A percentile compares a stretch with the other conserved stretches of the same genome.
Evolutionary conservation across 768 basidiomycete genomes (phyloP).

Genomic region (Coprinopsis marcescibilis): DNA sequence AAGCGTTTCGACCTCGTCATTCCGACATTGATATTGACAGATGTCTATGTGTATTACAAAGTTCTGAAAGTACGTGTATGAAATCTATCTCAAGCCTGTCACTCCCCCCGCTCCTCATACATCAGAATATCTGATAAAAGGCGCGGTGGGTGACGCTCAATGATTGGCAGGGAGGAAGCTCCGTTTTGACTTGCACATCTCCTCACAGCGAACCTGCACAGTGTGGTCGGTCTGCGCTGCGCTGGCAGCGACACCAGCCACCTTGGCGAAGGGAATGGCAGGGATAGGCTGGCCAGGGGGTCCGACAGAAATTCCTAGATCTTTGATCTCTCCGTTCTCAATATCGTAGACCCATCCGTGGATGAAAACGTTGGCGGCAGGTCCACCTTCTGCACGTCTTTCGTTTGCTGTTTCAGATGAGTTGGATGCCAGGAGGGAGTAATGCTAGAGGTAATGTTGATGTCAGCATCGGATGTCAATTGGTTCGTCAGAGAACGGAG

Average conservation of each 20-base stretch:
- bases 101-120: neutral
- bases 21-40: too few relatives aligned
- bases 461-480: too few relatives aligned
- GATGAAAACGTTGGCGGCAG: conserved; percentile 23
- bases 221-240: neutral
- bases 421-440: conserved; percentile 12
- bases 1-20: too few relatives aligned
- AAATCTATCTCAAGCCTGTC: too few relatives aligned
- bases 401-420: neutral
- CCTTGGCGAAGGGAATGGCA: conserved; percentile 16
- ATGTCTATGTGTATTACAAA: too few relatives aligned
- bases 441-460: too few relatives aligned
- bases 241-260: conserved; percentile 8
- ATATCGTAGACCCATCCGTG: conserved; percentile 55
- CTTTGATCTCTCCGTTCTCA: conserved; percentile 37
- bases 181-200: conserved; percentile 8
- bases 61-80: too few relatives aligned
- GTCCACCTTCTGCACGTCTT: conserved; percentile 6
- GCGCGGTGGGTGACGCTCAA: too few relatives aligned
- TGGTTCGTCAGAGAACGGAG: neutral
- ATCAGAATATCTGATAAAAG: neutral
- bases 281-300: conserved; percentile 22
- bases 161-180: neutral
- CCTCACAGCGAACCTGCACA: neutral
- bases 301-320: conserved; percentile 33